phyloP scores from a whole-genome alignment of 164 flowering plant genomes.

The Vitis cinerea region DNA sequence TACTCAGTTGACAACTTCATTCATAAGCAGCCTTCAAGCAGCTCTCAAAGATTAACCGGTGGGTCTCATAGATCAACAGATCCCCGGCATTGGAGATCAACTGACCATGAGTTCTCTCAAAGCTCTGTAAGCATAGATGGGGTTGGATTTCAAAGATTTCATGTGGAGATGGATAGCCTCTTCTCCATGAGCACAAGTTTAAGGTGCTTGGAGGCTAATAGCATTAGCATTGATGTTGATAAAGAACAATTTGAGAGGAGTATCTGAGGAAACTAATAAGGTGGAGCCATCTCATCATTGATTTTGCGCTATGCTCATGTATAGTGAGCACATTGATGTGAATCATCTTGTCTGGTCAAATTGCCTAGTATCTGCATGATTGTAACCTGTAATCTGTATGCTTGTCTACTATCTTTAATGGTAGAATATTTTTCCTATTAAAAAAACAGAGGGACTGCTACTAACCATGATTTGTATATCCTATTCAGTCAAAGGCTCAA shows the following conservation, averaged over 20 bases:
- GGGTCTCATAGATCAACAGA: constrained; percentile 1
- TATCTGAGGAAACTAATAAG: constrained; percentile 21
- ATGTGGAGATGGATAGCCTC: constrained; percentile 54
- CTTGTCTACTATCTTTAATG: neutral
- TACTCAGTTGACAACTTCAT: constrained; percentile 19
- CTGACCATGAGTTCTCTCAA: constrained; percentile 27
- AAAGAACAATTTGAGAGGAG: constrained; percentile 17
- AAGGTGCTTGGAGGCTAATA: constrained; percentile 45
- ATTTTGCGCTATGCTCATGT: no score
- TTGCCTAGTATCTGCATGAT: no score
- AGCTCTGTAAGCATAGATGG: constrained; percentile 54
- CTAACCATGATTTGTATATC: no score
- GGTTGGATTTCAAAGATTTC: constrained; percentile 50
- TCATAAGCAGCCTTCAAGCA: constrained; percentile 16
- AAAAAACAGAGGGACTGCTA: no score
- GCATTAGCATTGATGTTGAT: constrained; percentile 41
- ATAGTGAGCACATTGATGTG: no score
- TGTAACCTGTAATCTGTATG: no score
- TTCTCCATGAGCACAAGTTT: constrained; percentile 49
- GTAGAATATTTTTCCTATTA: neutral
- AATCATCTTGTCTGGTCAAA: no score
- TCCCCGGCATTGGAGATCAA: neutral
- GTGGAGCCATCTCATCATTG: neutral
- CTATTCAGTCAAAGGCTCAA: no score
- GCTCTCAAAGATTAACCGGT: constrained; percentile 2